A percentile compares a stretch with the other conserved stretches of the same genome.
Evolutionary conservation across 306 rosid species (phyloP).

Genomic region (Abrus precatorius): DNA sequence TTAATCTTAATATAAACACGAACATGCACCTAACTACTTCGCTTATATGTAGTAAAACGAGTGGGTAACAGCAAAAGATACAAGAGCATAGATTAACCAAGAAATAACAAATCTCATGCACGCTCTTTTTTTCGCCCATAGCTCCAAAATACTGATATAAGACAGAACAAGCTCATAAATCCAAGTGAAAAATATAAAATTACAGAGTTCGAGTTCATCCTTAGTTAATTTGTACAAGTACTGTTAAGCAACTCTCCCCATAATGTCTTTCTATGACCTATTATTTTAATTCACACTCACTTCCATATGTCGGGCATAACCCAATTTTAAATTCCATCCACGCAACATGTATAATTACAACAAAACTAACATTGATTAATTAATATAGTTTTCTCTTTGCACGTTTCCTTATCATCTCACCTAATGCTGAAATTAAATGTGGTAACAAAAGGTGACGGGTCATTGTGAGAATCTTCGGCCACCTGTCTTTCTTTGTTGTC

Average conservation of each 20-base stretch:
- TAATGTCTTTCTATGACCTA: conserved; percentile 36
- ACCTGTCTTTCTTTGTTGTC: conserved; percentile 44
- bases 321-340: conserved; percentile 52
- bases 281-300: conserved; percentile 54
- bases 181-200: not conserved
- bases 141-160: conserved; percentile 43
- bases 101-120: conserved; percentile 50
- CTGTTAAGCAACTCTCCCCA: conserved; percentile 46
- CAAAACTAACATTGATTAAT: conserved; percentile 31
- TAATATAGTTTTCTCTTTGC: not conserved
- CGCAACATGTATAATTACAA: conserved; percentile 51
- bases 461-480: conserved; percentile 47
- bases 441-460: conserved; percentile 27
- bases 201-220: conserved; percentile 41
- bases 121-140: not conserved
- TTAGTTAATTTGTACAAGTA: conserved; percentile 24
- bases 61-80: conserved; percentile 42
- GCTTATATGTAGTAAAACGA: conserved; percentile 19
- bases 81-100: conserved; percentile 44
- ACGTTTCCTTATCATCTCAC: conserved; percentile 40
- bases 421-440: conserved; percentile 13
- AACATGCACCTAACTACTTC: conserved; percentile 8
- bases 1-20: conserved; percentile 20
- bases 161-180: conserved; percentile 48
- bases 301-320: conserved; percentile 59